Evolutionary conservation across 352 stramenopile species (phyloP).

Genomic region (Phytophthora pistaciae): DNA sequence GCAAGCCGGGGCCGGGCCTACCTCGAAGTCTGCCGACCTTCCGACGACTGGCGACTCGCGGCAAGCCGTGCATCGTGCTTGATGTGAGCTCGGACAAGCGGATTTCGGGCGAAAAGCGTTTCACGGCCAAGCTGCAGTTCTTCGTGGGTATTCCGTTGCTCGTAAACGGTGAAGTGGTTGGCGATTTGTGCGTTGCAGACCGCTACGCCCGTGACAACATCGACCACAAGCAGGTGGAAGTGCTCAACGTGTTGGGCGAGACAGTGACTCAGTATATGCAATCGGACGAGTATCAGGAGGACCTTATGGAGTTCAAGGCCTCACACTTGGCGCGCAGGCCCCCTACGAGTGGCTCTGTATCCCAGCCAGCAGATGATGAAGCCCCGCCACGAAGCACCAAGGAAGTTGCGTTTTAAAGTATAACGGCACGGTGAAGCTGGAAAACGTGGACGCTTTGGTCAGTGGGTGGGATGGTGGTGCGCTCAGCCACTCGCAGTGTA

Average conservation of each 20-base stretch:
- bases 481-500: slow-evolving; percentile 28
- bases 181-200: slow-evolving; percentile 88
- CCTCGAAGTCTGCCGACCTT: slow-evolving; percentile 87
- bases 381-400: slow-evolving; percentile 49
- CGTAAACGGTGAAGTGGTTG: slow-evolving; percentile 86
- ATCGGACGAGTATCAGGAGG: slow-evolving; percentile 81
- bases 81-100: slow-evolving; percentile 90
- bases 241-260: slow-evolving; percentile 88
- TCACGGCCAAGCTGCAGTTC: slow-evolving; percentile 87
- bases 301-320: slow-evolving; percentile 76
- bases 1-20: slow-evolving; percentile 57
- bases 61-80: slow-evolving; percentile 91
- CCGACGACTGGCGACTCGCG: slow-evolving; percentile 81
- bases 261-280: slow-evolving; percentile 92
- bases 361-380: slow-evolving; percentile 38
- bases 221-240: slow-evolving; percentile 87
- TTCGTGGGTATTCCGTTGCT: slow-evolving; percentile 90
- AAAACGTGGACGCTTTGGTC: slow-evolving; percentile 22
- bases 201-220: slow-evolving; percentile 81
- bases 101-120: slow-evolving; percentile 89
- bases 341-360: slow-evolving; percentile 22
- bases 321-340: slow-evolving; percentile 34
- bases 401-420: slow-evolving; percentile 87
- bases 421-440: slow-evolving; percentile 25
- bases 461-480: slow-evolving; percentile 8